Evolutionary conservation across 192 early-diverging fungal species (phyloP).

Genomic region (Ramicandelaber brevisporus): DNA sequence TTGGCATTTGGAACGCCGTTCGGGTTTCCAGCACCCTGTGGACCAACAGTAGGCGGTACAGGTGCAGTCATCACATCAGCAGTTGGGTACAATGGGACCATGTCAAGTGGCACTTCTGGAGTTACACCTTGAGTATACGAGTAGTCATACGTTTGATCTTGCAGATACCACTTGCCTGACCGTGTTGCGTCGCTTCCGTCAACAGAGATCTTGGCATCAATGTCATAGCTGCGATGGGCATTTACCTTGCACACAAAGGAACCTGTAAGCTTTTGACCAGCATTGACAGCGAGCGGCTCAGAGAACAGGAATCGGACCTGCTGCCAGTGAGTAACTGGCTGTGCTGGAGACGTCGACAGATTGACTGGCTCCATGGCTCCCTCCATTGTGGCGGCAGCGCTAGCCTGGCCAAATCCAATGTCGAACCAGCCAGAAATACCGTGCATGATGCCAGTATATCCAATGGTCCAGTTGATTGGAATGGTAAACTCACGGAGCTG

Average conservation of each 20-base stretch:
- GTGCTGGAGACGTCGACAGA: constrained; percentile 60
- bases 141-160: constrained; percentile 79
- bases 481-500: constrained; percentile 66
- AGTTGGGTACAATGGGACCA: too few species aligned
- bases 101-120: too few species aligned
- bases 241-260: constrained; percentile 71
- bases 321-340: constrained; percentile 93
- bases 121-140: too few species aligned
- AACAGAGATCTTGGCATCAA: constrained; percentile 34
- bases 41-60: too few species aligned
- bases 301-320: constrained; percentile 81
- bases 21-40: too few species aligned
- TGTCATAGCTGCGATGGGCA: constrained; percentile 72
- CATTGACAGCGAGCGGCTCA: constrained; percentile 88
- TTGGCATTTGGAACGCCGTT: too few species aligned
- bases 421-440: constrained; percentile 97
- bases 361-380: too few species aligned
- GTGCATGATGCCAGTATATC: constrained; percentile 76
- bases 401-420: constrained; percentile 30
- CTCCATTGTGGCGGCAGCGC: constrained; percentile 47
- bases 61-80: too few species aligned
- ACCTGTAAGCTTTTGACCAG: constrained; percentile 60
- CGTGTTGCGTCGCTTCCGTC: constrained; percentile 18
- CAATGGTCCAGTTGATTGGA: constrained; percentile 51
- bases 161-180: constrained; percentile 59